phyloP scores from a whole-genome alignment of 2,329 filamentous ascomycete species.

The Rasamsonia emersonii region DNA sequence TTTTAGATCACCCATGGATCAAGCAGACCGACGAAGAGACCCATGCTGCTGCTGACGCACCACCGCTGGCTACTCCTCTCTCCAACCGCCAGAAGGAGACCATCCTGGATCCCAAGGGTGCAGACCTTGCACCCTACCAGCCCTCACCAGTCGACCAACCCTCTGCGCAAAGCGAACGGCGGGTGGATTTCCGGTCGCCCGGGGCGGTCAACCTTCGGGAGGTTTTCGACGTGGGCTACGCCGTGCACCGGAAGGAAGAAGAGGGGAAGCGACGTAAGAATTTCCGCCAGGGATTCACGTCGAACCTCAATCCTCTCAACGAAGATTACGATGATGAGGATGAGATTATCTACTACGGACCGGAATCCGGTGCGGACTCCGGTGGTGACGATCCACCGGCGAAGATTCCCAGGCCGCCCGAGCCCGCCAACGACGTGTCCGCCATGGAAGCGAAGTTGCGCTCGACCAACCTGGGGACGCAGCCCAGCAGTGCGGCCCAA shows the following conservation, averaged over 20 bases:
- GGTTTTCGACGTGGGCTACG: constrained; percentile 97
- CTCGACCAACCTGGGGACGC: constrained; percentile 63
- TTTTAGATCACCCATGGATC: constrained; percentile 93
- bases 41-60: constrained; percentile 58
- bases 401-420: constrained; percentile 57
- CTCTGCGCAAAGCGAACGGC: constrained; percentile 48
- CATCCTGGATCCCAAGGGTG: constrained; percentile 47
- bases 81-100: constrained; percentile 48
- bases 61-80: constrained; percentile 61
- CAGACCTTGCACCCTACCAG: constrained; percentile 39
- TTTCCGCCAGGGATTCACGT: constrained; percentile 60
- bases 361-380: constrained; percentile 19
- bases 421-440: constrained; percentile 52
- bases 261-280: constrained; percentile 88
- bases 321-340: constrained; percentile 57
- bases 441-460: constrained; percentile 81
- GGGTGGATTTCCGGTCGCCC: constrained; percentile 88
- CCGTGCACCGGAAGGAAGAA: constrained; percentile 92
- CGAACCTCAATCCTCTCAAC: constrained; percentile 55
- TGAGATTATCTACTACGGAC: constrained; percentile 42
- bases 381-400: constrained; percentile 40
- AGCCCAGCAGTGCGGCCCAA: constrained; percentile 50
- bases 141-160: constrained; percentile 51
- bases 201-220: constrained; percentile 92
- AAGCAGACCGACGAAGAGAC: constrained; percentile 60